These are phyloP conservation scores for Populus davidiana DNA, from an alignment of 345 rosid genomes.

Conservation along the genomic window DNA sequence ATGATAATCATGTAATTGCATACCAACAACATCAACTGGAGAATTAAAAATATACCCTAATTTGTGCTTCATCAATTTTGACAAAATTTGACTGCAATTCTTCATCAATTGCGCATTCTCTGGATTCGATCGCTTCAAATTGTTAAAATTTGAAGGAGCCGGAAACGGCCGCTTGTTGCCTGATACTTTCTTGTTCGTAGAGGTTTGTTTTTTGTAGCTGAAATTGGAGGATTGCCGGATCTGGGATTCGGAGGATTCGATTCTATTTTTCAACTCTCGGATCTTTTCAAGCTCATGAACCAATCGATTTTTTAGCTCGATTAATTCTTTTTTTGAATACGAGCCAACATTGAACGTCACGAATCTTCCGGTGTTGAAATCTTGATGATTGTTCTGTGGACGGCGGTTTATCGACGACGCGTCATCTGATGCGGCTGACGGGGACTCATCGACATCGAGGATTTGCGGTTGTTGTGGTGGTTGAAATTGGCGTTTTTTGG, in stretches of 20 bases:
- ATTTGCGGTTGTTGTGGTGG: conserved; percentile 20
- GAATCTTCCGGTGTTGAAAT: conserved; percentile 26
- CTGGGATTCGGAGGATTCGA: conserved; percentile 39
- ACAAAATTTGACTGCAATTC: conserved; percentile 55
- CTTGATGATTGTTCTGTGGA: conserved; percentile 25
- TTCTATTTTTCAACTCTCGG: conserved; percentile 53
- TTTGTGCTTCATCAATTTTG: conserved; percentile 69
- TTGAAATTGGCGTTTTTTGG: conserved; percentile 44
- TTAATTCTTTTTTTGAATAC: conserved; percentile 42
- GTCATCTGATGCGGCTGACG: conserved; percentile 57
- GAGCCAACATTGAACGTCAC: conserved; percentile 31
- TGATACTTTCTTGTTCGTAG: conserved; percentile 31
- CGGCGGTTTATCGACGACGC: conserved; percentile 48
- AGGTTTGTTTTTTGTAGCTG: conserved; percentile 16
- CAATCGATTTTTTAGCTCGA: conserved; percentile 58
- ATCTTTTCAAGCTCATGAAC: conserved; percentile 66
- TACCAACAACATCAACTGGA: conserved; percentile 61
- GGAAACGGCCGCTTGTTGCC: conserved; percentile 50
- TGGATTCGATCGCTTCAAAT: conserved; percentile 27
- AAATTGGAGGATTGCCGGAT: conserved; percentile 43
- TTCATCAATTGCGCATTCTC: conserved; percentile 47
- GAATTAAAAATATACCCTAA: conserved; percentile 54
- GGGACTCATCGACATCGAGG: conserved; percentile 35
- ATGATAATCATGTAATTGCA: conserved; percentile 60
- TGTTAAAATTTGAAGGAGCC: conserved; percentile 16